Evolutionary conservation across 805 yeast genomes (phyloP).

Genomic region (Candida saitoana): DNA sequence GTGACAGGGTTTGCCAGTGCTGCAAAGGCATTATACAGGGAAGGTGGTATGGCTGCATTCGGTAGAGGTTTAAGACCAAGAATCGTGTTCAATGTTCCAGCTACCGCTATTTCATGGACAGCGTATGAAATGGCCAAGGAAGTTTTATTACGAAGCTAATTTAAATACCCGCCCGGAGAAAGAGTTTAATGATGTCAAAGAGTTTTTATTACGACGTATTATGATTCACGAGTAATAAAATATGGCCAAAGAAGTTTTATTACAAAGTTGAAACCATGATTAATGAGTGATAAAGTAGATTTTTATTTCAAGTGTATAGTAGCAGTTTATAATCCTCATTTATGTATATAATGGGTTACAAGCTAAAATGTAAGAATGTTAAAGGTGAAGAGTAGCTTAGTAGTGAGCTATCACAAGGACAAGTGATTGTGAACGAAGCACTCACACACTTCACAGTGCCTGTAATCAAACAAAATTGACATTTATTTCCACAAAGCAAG

Average conservation of each 20-base stretch:
- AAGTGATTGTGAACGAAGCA: too few relatives aligned
- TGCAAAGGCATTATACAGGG: conserved; percentile 57
- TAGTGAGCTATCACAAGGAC: too few relatives aligned
- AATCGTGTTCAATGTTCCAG: conserved; percentile 87
- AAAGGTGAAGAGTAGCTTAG: too few relatives aligned
- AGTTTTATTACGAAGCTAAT: conserved; percentile 37
- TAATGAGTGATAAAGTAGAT: neutral
- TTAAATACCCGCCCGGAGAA: conserved; percentile 54
- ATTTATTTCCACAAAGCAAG: too few relatives aligned
- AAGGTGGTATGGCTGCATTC: conserved; percentile 66
- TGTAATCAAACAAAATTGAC: too few relatives aligned
- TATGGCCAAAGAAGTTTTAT: neutral
- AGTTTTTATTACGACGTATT: conserved; percentile 40
- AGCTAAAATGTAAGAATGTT: too few relatives aligned
- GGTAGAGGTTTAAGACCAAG: conserved; percentile 85
- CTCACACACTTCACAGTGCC: too few relatives aligned
- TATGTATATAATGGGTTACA: conserved; percentile 3
- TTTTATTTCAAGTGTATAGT: conserved; percentile 4
- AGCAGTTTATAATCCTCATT: conserved; percentile 1
- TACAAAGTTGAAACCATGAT: neutral
- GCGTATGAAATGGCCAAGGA: conserved; percentile 96
- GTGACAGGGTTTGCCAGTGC: conserved; percentile 71
- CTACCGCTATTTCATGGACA: conserved; percentile 97
- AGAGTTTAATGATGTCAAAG: conserved; percentile 94
- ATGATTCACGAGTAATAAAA: neutral